Base-by-base conservation (phyloP, 495 filamentous ascomycete species). In the Aspergillus heteromorphus region DNA sequence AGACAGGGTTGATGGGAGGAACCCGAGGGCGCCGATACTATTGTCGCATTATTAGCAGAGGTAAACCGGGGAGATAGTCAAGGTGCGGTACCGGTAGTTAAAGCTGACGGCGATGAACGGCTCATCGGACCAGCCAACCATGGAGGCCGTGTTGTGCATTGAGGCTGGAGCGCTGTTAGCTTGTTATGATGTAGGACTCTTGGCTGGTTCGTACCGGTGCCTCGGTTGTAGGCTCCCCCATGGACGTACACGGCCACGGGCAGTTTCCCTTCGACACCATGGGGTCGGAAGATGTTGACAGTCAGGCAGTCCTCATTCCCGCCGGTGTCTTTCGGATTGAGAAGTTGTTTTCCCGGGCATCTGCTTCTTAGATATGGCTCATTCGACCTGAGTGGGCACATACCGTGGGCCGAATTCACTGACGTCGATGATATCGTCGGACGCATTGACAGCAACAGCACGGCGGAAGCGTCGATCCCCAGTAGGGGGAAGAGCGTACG, bases 21-120 rank as follows among this genome's bases (percentile, higher is more conserved):
- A 88, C 6, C 85, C 85, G 25, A 88, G 67, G 0, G 83, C 79
- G n/a, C 83, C 83, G 34, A 87, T 63, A 1, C 84, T 57, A 34
- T 29, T 11, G 11, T n/a, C n/a, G n/a, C n/a, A n/a, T n/a, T n/a
- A n/a, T n/a, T n/a, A n/a, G n/a, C n/a, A n/a, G n/a, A n/a, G n/a
- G n/a, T n/a, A n/a, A n/a, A n/a, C n/a, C n/a, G n/a, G n/a, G n/a
- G n/a, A n/a, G n/a, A n/a, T n/a, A n/a, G n/a, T n/a, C n/a, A n/a
- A 10, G 4, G 8, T 45, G 21, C 25, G 17, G 17, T 36, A 58
- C 56, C 60, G 79, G 42, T 73, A 73, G 10, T 83, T 83, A 61
- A 87, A 84, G 61, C 77, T 83, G 20, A 86, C 68, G 13, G 73
- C 79, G 25, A 87, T 66, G 29, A 87, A 74, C 4, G 78, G 78